Evolutionary conservation across 1,284 basidiomycete species (phyloP).

Genomic region (Marasmius tenuissimus): DNA sequence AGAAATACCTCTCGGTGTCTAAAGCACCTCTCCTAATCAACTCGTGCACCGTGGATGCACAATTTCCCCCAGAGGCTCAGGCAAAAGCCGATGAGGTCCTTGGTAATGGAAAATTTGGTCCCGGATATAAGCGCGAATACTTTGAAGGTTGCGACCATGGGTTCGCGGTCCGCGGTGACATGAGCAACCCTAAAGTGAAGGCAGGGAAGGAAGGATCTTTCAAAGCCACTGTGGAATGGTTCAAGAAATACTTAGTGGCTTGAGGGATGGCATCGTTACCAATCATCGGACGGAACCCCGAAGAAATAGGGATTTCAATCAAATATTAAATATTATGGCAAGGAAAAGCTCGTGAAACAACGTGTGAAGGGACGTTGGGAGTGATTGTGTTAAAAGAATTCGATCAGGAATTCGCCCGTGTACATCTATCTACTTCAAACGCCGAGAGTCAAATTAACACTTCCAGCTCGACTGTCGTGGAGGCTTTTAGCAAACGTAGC

Average conservation of each 20-base stretch:
- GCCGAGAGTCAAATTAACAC: neutral
- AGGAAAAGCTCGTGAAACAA: too few species aligned
- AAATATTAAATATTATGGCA: too few species aligned
- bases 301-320: too few species aligned
- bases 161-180: conserved; percentile 59
- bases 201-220: conserved; percentile 67
- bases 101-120: conserved; percentile 42
- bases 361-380: too few species aligned
- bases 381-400: too few species aligned
- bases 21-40: conserved; percentile 64
- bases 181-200: conserved; percentile 44
- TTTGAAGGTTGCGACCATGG: conserved; percentile 62
- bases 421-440: too few species aligned
- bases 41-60: conserved; percentile 52
- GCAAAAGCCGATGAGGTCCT: conserved; percentile 56
- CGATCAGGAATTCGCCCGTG: too few species aligned
- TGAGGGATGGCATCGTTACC: neutral
- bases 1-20: conserved; percentile 49
- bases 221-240: conserved; percentile 53
- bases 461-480: neutral
- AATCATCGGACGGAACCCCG: neutral
- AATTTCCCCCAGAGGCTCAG: conserved; percentile 50
- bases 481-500: neutral
- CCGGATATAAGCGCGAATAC: conserved; percentile 56
- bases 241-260: conserved; percentile 31